phyloP scores from a whole-genome alignment of 2,329 filamentous ascomycete species.

The Clonostachys sp. region DNA sequence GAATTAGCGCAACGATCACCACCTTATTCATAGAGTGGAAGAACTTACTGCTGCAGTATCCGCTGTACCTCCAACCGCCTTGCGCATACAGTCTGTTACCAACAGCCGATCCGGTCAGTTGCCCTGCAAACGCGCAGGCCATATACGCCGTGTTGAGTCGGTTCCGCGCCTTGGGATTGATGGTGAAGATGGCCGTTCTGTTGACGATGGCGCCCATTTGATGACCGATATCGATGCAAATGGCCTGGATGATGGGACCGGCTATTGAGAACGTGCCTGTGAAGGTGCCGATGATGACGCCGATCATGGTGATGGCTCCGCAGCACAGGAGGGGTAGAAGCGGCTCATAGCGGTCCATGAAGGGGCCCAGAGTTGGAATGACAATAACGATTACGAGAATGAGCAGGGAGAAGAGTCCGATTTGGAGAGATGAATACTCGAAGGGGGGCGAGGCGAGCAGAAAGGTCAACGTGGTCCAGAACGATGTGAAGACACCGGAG shows the following conservation, averaged over 20 bases:
- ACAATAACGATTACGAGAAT: slow-evolving; percentile 65
- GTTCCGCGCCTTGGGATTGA: slow-evolving; percentile 69
- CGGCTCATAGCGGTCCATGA: slow-evolving; percentile 65
- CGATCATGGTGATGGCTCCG: slow-evolving; percentile 51
- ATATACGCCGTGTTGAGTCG: slow-evolving; percentile 80
- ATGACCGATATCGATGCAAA: slow-evolving; percentile 65
- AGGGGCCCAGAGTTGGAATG: slow-evolving; percentile 64
- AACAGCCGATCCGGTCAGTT: slow-evolving; percentile 64
- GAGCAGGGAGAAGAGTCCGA: slow-evolving; percentile 76
- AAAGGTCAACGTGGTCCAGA: slow-evolving; percentile 70
- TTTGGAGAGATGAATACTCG: slow-evolving; percentile 59
- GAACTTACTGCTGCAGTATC: slow-evolving; percentile 23
- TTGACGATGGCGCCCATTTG: slow-evolving; percentile 75
- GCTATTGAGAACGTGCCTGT: slow-evolving; percentile 61
- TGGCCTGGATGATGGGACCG: slow-evolving; percentile 68
- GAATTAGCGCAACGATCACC: not conserved
- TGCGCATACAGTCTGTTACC: slow-evolving; percentile 47
- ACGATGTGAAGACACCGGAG: slow-evolving; percentile 44
- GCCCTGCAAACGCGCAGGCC: slow-evolving; percentile 70
- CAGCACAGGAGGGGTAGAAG: slow-evolving; percentile 64
- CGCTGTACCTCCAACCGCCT: slow-evolving; percentile 46
- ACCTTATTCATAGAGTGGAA: not conserved
- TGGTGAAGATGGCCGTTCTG: slow-evolving; percentile 62
- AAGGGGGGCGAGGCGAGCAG: slow-evolving; percentile 69
- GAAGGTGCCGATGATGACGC: slow-evolving; percentile 65